A percentile compares a stretch with the other conserved stretches of the same genome.
These are phyloP conservation scores for Biscogniauxia mediterranea DNA, from an alignment of 2,329 filamentous ascomycete genomes.

Conservation along the genomic window DNA sequence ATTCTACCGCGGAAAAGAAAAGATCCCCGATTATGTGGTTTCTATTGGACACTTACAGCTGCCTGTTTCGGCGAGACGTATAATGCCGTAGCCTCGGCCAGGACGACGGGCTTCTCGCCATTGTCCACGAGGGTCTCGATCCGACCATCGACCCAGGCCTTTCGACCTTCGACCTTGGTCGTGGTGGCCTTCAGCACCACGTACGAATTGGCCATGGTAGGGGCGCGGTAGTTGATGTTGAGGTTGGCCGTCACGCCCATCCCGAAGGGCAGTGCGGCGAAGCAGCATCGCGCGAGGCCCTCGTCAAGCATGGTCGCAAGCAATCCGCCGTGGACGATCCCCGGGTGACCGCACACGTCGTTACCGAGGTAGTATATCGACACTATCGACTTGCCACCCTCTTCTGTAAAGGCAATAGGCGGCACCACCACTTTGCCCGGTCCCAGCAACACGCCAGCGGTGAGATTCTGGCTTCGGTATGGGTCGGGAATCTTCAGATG, in stretches of 20 bases:
- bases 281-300: constrained; percentile 82
- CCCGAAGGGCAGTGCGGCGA: constrained; percentile 82
- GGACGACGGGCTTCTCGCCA: constrained; percentile 60
- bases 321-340: constrained; percentile 86
- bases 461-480: constrained; percentile 73
- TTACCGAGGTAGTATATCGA: constrained; percentile 74
- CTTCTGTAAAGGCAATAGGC: constrained; percentile 73
- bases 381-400: constrained; percentile 66
- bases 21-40: not conserved
- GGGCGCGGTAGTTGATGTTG: constrained; percentile 78
- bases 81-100: constrained; percentile 81
- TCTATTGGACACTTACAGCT: constrained; percentile 51
- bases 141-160: constrained; percentile 88
- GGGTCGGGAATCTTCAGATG: constrained; percentile 79
- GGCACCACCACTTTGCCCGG: constrained; percentile 76
- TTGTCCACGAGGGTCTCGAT: constrained; percentile 73
- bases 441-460: constrained; percentile 75
- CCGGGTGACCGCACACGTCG: constrained; percentile 84
- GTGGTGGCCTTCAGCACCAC: constrained; percentile 78
- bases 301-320: constrained; percentile 93
- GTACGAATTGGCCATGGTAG: constrained; percentile 72
- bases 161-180: constrained; percentile 83
- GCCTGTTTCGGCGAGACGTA: constrained; percentile 88
- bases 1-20: not conserved
- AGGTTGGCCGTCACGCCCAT: constrained; percentile 85